Percentiles rank a stretch among this genome's conserved stretches.
Evolutionary conservation across 2,329 filamentous ascomycete genomes (phyloP).

Genomic region (Cercospora janseana): DNA sequence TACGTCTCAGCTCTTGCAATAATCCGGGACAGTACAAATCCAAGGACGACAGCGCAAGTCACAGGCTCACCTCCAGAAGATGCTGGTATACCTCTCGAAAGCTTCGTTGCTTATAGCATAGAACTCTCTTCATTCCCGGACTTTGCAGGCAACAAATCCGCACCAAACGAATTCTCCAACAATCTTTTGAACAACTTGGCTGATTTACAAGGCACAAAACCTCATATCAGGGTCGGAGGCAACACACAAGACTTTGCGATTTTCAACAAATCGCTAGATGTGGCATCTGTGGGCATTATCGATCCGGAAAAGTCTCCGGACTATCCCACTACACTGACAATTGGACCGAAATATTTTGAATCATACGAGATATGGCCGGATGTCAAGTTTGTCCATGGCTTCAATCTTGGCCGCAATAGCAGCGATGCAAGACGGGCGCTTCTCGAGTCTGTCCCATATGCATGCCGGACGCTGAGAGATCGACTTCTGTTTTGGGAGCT

Average conservation of each 20-base stretch:
- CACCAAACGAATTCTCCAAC: conserved; percentile 60
- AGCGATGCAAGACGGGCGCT: conserved; percentile 54
- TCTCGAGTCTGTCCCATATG: conserved; percentile 55
- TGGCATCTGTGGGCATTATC: conserved; percentile 54
- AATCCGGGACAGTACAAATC: background rate
- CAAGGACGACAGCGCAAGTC: background rate
- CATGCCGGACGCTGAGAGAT: conserved; percentile 56
- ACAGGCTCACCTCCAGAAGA: conserved; percentile 18
- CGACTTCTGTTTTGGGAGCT: conserved; percentile 60
- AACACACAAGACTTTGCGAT: conserved; percentile 66
- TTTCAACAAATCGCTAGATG: conserved; percentile 54
- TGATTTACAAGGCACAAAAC: conserved; percentile 55
- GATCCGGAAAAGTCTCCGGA: conserved; percentile 53
- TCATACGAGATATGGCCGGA: conserved; percentile 59
- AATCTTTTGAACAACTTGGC: conserved; percentile 59
- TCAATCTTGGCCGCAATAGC: conserved; percentile 58
- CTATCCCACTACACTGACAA: conserved; percentile 60
- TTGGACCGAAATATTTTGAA: conserved; percentile 63
- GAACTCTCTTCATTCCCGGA: conserved; percentile 55
- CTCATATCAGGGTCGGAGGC: conserved; percentile 63
- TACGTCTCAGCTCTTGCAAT: no score
- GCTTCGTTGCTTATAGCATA: conserved; percentile 55
- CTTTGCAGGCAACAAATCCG: conserved; percentile 54
- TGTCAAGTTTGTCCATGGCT: conserved; percentile 60
- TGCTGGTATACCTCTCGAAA: conserved; percentile 39